Evolutionary conservation across 495 filamentous ascomycete genomes (phyloP), one percentile per base, ranked within the genome.

Genomic region (Cryomyces antarcticus): DNA sequence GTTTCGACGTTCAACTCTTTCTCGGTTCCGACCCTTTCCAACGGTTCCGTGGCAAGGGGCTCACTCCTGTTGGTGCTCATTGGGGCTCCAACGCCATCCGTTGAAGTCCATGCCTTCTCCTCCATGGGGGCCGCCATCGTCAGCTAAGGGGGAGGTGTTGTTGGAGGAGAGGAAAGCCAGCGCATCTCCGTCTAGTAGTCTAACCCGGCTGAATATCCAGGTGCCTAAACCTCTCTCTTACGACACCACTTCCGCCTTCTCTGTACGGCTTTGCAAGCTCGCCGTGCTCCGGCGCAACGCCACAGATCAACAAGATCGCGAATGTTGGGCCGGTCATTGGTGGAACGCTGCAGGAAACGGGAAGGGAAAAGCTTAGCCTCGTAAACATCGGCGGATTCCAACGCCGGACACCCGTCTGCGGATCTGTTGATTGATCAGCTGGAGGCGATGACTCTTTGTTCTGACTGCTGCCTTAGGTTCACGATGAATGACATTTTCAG

Each of bases 1-100:
- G 49, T 56, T 31, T 48, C 51, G 10, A 43, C 35, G 28, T 45
- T 41, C 41, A 54, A n/a, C 5, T 57, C 53, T 36, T 52, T 54
- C 31, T 55, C 51, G 0, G 45, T 44, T 7, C 31, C 48, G 5
- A 52, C 56, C 27, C 36, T 42, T 37, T 56, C 50, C 34, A 55
- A 38, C 34, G 57, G 52, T 37, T 49, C 48, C 13, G 51, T 50
- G 27, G 47, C 48, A 6, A 57, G 45, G 27, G 59, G 51, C 39
- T 55, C 54, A 28, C 45, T 49, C n/a, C 52, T 35, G n/a, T 36
- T 38, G 24, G 46, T 45, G 35, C 41, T 43, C 12, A 29, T 43
- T 3, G 41, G 30, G n/a, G 41, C 41, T 5, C 7, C 41, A 28
- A 43, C 35, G 27, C 37, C 30, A 17, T 43, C 41, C 12, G 34